Base-by-base conservation (phyloP, 169 alveolate genomes). In the Fabrea salina region DNA sequence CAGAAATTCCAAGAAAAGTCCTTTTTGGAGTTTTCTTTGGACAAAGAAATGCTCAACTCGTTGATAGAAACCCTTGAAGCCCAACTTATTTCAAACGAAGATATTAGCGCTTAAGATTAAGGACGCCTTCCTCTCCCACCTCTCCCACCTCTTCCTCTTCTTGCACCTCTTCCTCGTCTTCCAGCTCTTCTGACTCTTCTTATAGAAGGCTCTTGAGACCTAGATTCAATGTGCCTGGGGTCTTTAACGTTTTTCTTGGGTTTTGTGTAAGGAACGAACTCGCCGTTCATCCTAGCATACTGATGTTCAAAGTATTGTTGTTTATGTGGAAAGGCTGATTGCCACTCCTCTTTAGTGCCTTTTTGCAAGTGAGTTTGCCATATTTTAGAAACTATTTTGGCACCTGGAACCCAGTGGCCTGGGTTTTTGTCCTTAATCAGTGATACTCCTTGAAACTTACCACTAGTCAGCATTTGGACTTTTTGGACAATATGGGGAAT, bases 171-270 rank as follows among this genome's bases (percentile, higher is more conserved):
- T 54, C 66, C 66, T 54, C 33, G 11, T 54, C 25, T 54, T 33
- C 30, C 30, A 7, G 39, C 66, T 54, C 66, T 54, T 7, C 30
- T 11, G 33, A 54, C 66, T 44, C 19, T 8, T 8, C 30, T 7
- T 54, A 33, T 33, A n/a, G 33, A 11, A n/a, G 33, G 11, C 8
- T 5, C 54, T 40, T 64, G 35, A 19, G 22, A 16, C 4, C 30
- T 33, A 5, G 25, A 19, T 37, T 70, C 79, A 59, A 59, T 47
- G 22, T 70, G 79, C 67, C 79, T 22, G 0, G 79, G 59, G 39
- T 70, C 79, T 3, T 43, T 50, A 40, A 43, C 59, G 37, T 70
- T 70, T 44, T 49, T 70, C 32, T 37, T 70, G 6, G 79, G 79
- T 47, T 43, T 50, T 2, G 79, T 22, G 5, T 70, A 70, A 19